phyloP scores from a whole-genome alignment of 257 asterid species.

The Solanum bukasovii region DNA sequence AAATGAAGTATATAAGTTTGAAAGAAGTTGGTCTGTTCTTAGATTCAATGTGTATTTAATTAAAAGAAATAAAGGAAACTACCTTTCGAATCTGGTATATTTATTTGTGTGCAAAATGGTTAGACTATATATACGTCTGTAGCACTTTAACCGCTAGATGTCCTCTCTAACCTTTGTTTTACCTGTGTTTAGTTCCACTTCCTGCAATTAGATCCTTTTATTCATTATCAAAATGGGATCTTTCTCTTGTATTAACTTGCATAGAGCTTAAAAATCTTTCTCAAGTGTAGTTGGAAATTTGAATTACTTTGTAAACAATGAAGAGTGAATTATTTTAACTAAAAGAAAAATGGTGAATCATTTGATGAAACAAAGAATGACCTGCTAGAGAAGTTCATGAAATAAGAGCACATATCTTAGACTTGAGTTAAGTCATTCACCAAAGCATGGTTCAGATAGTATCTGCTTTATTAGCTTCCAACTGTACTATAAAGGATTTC shows the following conservation, averaged over 20 bases:
- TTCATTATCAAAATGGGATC: neutral
- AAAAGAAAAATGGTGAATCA: neutral
- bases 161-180: neutral
- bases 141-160: neutral
- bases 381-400: neutral
- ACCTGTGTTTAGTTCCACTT: neutral
- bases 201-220: neutral
- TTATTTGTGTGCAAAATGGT: neutral
- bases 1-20: neutral
- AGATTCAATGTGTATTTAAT: neutral
- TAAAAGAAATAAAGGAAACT: neutral
- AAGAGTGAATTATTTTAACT: neutral
- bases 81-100: neutral
- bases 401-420: neutral
- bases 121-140: neutral
- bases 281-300: neutral
- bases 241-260: neutral
- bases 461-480: neutral
- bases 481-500: neutral
- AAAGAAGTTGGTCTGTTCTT: neutral
- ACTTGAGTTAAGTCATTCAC: neutral
- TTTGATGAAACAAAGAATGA: neutral
- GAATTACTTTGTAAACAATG: neutral
- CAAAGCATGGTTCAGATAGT: neutral
- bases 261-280: neutral